Base-by-base conservation (phyloP, 768 basidiomycete genomes). In the Agrocybe pediades region DNA sequence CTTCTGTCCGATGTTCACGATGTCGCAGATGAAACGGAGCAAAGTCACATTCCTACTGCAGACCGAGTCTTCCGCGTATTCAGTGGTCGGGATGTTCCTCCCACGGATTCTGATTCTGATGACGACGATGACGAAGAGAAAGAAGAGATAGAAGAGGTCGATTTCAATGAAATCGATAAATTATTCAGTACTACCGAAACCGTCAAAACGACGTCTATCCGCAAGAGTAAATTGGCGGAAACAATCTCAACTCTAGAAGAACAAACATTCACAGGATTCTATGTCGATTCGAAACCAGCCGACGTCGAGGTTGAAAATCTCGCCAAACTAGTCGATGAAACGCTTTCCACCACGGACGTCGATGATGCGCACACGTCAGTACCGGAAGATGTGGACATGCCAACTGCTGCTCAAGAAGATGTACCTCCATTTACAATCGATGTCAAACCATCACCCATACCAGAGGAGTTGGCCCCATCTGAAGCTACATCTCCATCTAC, bases 21-120 rank as follows among this genome's bases (percentile, higher is more conserved):
- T 36, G 43, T 33, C 44, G 11, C 63, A 81, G 83, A 72, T 19
- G 79, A 81, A 36, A 71, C 75, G 24, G 77, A 83, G 47, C 60
- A 76, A 40, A 82, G 77, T 42, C 80, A 84, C 67, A 74, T 82
- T 4, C 89, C 90, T 6, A 92, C 89, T 3, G 88, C 88, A 0
- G 81, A 86, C n/a, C 77, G 73, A 9, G 81, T 92, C 21, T 71
- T 79, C 24, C 81, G 76, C 2, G 75, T 92, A 1, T 91, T 92
- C 71, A 81, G 78, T 54, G 75, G 68, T 8, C 59, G 59, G 2
- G 52, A 60, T 59, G 50, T 63, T 25, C 62, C 58, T 19, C 51
- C 60, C 20, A 53, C 65, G 40, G 54, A 65, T 15, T 68, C 67
- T 2, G 57, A 63, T 24, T 67, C 68, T 0, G 71, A 67, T 21